phyloP scores from a whole-genome alignment of 2,329 filamentous ascomycete genomes.

The Trichoderma atrobrunneum region DNA sequence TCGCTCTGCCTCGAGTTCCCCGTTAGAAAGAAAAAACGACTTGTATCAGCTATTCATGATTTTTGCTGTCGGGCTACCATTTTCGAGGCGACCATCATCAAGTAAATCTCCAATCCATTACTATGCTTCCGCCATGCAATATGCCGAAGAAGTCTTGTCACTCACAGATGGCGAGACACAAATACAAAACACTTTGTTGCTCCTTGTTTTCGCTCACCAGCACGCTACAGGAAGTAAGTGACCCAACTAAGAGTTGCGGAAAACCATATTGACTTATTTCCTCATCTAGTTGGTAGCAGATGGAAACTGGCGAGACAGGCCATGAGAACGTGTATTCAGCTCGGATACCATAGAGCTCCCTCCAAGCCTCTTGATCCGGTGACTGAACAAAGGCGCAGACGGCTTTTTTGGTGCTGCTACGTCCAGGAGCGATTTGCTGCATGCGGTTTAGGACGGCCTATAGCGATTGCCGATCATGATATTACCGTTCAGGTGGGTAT shows the following conservation, averaged over 20 bases:
- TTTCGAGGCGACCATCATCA: background rate
- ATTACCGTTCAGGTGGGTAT: background rate
- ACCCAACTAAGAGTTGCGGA: background rate
- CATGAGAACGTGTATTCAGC: background rate
- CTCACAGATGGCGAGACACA: background rate
- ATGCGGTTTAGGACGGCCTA: background rate
- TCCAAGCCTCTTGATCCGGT: background rate
- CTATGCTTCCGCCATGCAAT: background rate
- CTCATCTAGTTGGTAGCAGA: background rate
- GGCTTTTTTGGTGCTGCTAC: background rate
- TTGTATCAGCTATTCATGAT: background rate
- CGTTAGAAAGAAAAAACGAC: background rate
- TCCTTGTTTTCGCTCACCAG: background rate
- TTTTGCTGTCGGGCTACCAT: background rate
- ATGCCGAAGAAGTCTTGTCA: background rate
- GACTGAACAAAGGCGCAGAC: background rate
- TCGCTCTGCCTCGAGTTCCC: background rate
- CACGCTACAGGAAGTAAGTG: background rate
- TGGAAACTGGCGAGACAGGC: background rate
- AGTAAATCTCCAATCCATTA: background rate
- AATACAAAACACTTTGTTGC: background rate
- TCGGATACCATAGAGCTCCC: background rate
- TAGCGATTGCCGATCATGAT: background rate
- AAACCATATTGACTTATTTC: background rate
- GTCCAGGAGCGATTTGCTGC: background rate